phyloP scores from a whole-genome alignment of 345 rosid species.

The Balakata baccata region DNA sequence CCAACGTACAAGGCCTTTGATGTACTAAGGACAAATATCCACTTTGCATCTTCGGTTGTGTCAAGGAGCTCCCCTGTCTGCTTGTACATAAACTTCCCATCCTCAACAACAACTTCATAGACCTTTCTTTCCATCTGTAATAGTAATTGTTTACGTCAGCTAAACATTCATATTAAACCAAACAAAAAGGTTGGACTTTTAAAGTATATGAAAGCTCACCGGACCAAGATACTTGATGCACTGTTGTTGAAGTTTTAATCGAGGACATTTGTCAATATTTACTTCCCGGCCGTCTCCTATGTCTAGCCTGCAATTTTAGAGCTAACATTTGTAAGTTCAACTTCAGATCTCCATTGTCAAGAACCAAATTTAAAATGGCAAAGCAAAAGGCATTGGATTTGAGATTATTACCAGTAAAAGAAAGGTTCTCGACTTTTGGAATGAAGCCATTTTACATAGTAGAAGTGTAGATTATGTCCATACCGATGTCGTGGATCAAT shows the following conservation, averaged over 20 bases:
- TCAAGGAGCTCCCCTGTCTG: conserved; percentile 61
- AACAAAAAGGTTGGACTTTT: background rate
- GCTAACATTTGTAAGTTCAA: conserved; percentile 13
- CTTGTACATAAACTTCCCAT: conserved; percentile 64
- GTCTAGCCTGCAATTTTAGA: conserved; percentile 66
- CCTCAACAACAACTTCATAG: conserved; percentile 69
- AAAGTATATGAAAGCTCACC: conserved; percentile 38
- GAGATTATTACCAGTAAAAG: conserved; percentile 80
- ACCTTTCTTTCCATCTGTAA: conserved; percentile 74
- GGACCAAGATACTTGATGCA: conserved; percentile 97
- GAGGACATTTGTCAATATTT: conserved; percentile 66
- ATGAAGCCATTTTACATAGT: conserved; percentile 71
- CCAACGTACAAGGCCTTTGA: conserved; percentile 72
- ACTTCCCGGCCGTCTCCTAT: conserved; percentile 93
- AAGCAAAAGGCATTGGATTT: conserved; percentile 1
- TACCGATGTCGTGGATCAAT: conserved; percentile 94
- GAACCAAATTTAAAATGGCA: background rate
- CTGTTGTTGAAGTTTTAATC: conserved; percentile 73
- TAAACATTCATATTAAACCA: background rate
- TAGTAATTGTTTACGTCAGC: conserved; percentile 2
- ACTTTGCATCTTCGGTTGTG: conserved; percentile 56
- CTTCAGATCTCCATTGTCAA: conserved; percentile 15
- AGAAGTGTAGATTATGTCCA: conserved; percentile 87
- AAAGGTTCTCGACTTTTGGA: conserved; percentile 92
- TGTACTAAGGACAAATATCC: conserved; percentile 90